Evolutionary conservation across 306 rosid genomes (phyloP).

Genomic region (Purshia tridentata): DNA sequence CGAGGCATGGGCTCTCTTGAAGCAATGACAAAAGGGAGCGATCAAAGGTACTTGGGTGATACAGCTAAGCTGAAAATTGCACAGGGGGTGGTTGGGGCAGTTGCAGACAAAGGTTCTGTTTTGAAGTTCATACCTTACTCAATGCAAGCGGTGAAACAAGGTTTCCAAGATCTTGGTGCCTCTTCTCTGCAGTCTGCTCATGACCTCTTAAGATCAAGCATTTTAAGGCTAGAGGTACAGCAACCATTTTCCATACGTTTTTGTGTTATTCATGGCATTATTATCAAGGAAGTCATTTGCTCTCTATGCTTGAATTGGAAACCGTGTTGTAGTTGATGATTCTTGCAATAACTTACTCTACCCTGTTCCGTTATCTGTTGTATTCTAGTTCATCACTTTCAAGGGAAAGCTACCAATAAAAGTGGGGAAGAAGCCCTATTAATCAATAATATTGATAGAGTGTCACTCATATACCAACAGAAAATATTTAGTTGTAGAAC

Average conservation of each 20-base stretch:
- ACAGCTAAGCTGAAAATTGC: slow-evolving; percentile 87
- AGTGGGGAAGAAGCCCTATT: neutral
- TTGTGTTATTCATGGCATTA: neutral
- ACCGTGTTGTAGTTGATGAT: neutral
- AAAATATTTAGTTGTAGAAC: neutral
- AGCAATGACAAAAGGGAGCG: slow-evolving; percentile 98
- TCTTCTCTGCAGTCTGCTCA: slow-evolving; percentile 79
- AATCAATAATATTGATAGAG: too few species aligned
- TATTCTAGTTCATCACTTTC: neutral
- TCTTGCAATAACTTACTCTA: neutral
- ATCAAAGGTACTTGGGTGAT: slow-evolving; percentile 81
- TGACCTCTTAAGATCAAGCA: slow-evolving; percentile 68
- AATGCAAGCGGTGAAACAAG: slow-evolving; percentile 94
- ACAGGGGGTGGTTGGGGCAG: slow-evolving; percentile 94
- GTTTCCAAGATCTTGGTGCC: slow-evolving; percentile 98
- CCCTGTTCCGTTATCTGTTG: neutral
- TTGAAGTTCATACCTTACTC: slow-evolving; percentile 88
- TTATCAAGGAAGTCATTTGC: neutral
- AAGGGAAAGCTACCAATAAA: neutral
- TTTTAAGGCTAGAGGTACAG: slow-evolving; percentile 84
- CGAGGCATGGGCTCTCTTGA: slow-evolving; percentile 97
- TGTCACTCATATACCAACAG: neutral
- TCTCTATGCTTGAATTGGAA: neutral
- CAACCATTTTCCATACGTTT: neutral
- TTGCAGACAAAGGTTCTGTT: slow-evolving; percentile 90